Evolutionary conservation across 768 basidiomycete genomes (phyloP), one percentile per base, ranked within the genome.

Genomic region (Tulasnella sp.): DNA sequence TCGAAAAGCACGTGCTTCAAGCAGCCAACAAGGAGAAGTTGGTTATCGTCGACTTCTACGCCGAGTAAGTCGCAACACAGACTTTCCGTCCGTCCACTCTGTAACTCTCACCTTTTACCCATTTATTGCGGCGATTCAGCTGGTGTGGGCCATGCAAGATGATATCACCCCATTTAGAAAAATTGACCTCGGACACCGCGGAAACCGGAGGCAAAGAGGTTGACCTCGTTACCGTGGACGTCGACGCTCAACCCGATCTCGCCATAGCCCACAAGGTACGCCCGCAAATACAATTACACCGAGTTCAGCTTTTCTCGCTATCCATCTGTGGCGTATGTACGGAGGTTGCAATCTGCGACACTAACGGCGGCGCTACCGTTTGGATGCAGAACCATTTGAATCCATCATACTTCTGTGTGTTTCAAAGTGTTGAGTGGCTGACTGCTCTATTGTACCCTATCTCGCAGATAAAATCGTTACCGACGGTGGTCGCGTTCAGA

Each of bases 81-180:
- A 3, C 15, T 30, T 49, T 24, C 23, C 11, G 42, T 11, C 65
- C 65, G 52, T 65, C 45, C 3, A 23, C 21, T 51, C 13, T 9
- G 13, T 43, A 23, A 42, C 47, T 26, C 29, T 45, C 51, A 43
- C 42, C 44, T 23, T 29, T 60, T 13, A 4, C 19, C 42, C 34
- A 10, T 48, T 26, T 51, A 38, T n/a, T 54, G n/a, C 17, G 51
- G 17, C 27, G 41, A 21, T 11, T 1, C 59, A 89, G 88, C 62
- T 90, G 88, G 88, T 90, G 88, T 64, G 73, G 76, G 5, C 88
- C 88, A 41, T 91, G 88, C 73, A 83, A 78, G 64, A 71, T 76
- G 68, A 77, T 91, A 42, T 82, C 85, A 1, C 88, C 88, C 24
- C 70, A 86, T 55, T 73, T 91, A 23, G 75, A 85, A 65, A 78